Evolutionary conservation across 345 rosid genomes (phyloP).

Genomic region (Euphorbia peplus): DNA sequence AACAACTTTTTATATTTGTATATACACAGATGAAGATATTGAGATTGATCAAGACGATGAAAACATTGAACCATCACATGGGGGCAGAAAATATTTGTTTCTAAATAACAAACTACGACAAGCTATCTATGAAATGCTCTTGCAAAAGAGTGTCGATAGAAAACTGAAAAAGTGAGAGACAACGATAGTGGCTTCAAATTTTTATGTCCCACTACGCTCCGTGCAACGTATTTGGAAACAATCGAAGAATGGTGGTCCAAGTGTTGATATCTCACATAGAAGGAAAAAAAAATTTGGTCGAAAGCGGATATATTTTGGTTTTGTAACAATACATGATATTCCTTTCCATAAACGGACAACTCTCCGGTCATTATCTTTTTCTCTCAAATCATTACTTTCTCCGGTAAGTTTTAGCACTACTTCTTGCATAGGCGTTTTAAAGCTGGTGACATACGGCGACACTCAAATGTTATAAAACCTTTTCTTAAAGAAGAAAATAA

Average conservation of each 20-base stretch:
- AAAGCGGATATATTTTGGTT: too few relatives aligned
- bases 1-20: too few relatives aligned
- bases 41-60: not conserved
- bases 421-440: not conserved
- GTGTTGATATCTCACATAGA: not conserved
- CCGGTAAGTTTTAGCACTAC: not conserved
- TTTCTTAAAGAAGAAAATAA: conserved; percentile 2
- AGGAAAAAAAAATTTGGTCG: too few relatives aligned
- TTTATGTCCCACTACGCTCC: not conserved
- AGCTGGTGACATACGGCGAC: not conserved
- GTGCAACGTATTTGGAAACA: not conserved
- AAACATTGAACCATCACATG: not conserved
- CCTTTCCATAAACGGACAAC: not conserved
- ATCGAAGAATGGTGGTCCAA: not conserved
- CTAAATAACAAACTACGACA: not conserved
- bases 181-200: not conserved
- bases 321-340: not conserved
- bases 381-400: not conserved
- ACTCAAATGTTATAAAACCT: not conserved
- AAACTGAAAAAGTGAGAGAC: not conserved
- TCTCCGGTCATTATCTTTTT: not conserved
- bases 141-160: not conserved
- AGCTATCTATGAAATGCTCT: not conserved
- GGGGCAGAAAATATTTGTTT: not conserved
- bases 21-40: not conserved